Base-by-base conservation (phyloP, 768 basidiomycete species). In the Phylloporus arenicola region DNA sequence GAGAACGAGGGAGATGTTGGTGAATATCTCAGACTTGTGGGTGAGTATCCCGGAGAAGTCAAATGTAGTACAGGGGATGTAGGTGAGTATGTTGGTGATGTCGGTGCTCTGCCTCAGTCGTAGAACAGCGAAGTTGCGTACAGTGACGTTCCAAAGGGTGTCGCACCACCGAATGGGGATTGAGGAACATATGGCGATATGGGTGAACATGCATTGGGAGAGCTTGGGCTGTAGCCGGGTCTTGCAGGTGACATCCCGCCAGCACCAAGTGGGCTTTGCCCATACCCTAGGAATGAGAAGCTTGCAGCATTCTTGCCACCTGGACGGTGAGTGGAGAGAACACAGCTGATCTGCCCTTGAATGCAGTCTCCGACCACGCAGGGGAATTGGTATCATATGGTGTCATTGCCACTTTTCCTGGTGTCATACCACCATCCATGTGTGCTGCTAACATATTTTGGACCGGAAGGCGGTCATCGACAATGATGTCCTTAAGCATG, bases 401-500 rank as follows among this genome's bases (percentile, higher is more conserved):
- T 1, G 96, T 99, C 88, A 92, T 92, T 9, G 87, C 91, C 8
- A 90, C 89, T 62, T 89, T 86, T 20, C 88, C 89, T 3, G 90
- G 90, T 1, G 91, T 92, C 82, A 93, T 93, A 19, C 86, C 90
- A 24, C 88, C 89, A 43, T 93, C 92, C 3, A 80, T 78, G 49
- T 85, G 87, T 3, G 85, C 82, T 7, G 84, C 79, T 43, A 92
- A 73, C 78, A 88, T 83, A 8, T 79, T 82, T 58, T 89, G 88
- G 4, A 89, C 86, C 0, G 92, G 92, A 16, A 96, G 75, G 22
- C 93, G 88, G 63, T 95, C 92, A 67, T 99, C 96, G 44, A 97
- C 88, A 48, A 97, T 92, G 35, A 96, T 94, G 52, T 98, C 95
- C 76, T 96, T 96, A 61, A 99, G 76, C 92, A 98, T 95, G 58